A percentile compares a stretch with the other conserved stretches of the same genome.
phyloP scores from a whole-genome alignment of 2,329 filamentous ascomycete species.

The Parastagonospora avenae region DNA sequence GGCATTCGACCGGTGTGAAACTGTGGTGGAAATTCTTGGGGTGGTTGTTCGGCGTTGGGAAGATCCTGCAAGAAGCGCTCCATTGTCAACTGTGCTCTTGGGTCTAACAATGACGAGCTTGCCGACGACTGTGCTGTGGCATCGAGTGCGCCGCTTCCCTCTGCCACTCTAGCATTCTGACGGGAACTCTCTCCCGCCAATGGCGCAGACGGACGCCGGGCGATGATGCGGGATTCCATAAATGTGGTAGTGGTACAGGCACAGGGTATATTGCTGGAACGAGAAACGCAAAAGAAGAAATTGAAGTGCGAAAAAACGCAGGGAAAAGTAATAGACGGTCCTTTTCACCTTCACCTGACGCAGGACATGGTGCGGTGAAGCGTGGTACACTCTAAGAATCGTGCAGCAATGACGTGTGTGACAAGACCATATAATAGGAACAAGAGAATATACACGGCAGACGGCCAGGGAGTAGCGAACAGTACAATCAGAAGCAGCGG shows the following conservation, averaged over 20 bases:
- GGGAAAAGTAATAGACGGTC: constrained; percentile 9
- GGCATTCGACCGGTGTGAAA: constrained; percentile 52
- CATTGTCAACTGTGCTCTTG: constrained; percentile 50
- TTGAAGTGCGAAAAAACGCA: constrained; percentile 8
- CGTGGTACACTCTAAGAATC: constrained; percentile 29
- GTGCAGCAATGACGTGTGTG: constrained; percentile 33
- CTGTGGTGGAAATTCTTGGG: constrained; percentile 44
- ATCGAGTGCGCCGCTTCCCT: constrained; percentile 8
- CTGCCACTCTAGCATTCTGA: constrained; percentile 18
- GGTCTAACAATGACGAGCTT: constrained; percentile 41
- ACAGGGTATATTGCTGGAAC: constrained; percentile 39
- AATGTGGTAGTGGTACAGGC: constrained; percentile 34
- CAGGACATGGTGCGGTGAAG: constrained; percentile 33
- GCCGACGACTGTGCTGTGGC: constrained; percentile 15
- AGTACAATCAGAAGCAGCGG: constrained; percentile 29
- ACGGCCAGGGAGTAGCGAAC: constrained; percentile 14
- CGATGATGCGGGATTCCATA: constrained; percentile 36
- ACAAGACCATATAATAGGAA: constrained; percentile 21
- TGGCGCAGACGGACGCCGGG: constrained; percentile 23
- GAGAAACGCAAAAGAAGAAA: constrained; percentile 12
- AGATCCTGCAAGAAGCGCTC: constrained; percentile 52
- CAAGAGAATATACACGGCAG: constrained; percentile 14
- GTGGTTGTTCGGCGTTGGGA: constrained; percentile 47
- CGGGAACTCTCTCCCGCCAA: constrained; percentile 15
- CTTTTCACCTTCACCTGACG: constrained; percentile 27